Evolutionary conservation across 1,139 yeast genomes (phyloP).

Genomic region (Candida sp.): DNA sequence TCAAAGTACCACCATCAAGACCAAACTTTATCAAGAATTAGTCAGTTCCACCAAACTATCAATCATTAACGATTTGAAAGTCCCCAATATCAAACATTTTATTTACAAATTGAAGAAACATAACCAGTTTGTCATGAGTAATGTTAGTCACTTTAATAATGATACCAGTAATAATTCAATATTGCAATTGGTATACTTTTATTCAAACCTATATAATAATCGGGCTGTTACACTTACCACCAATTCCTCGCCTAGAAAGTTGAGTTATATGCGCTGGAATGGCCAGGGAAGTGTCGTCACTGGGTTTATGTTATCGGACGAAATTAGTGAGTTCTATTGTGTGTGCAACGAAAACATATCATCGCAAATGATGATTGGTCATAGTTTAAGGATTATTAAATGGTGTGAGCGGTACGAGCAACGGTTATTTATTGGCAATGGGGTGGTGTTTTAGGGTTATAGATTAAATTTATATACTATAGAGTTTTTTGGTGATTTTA

Average conservation of each 20-base stretch:
- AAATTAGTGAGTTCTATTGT: constrained; percentile 37
- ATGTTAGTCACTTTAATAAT: constrained; percentile 14
- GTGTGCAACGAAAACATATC: constrained; percentile 24
- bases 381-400: constrained; percentile 30
- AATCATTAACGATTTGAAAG: constrained; percentile 45
- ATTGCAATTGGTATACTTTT: constrained; percentile 28
- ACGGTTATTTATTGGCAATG: constrained; percentile 31
- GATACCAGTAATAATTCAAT: constrained; percentile 10
- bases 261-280: constrained; percentile 32
- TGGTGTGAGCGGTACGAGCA: constrained; percentile 39
- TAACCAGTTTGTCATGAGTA: constrained; percentile 34
- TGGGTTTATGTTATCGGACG: constrained; percentile 39
- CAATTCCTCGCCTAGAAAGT: constrained; percentile 20
- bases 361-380: constrained; percentile 29
- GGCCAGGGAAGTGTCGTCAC: constrained; percentile 16
- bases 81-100: constrained; percentile 69
- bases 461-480: too few species aligned
- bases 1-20: constrained; percentile 29
- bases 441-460: constrained; percentile 15
- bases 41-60: constrained; percentile 14
- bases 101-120: constrained; percentile 67
- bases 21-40: constrained; percentile 36
- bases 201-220: constrained; percentile 23
- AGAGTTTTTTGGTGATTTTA: too few species aligned
- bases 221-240: constrained; percentile 4